A percentile compares a stretch with the other conserved stretches of the same genome.
These are phyloP conservation scores for Pinus albicaulis DNA, from an alignment of 75 land plant species.

Conservation along the genomic window DNA sequence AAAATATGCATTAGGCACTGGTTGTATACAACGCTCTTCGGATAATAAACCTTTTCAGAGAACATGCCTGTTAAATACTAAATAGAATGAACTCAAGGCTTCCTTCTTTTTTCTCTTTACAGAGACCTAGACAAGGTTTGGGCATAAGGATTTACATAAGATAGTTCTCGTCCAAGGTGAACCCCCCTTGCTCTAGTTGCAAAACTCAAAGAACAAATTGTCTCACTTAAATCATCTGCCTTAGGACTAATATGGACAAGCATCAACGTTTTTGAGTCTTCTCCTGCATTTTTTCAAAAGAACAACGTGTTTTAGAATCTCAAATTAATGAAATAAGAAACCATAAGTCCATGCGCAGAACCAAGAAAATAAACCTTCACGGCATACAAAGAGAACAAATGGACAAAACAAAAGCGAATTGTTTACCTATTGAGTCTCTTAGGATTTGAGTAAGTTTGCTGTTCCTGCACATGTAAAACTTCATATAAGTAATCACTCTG, in stretches of 20 bases:
- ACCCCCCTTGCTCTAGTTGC: slow-evolving; percentile 49
- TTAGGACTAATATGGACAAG: slow-evolving; percentile 65
- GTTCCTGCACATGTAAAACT: slow-evolving; percentile 38
- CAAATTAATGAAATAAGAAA: background rate
- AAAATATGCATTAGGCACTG: background rate
- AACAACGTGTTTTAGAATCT: background rate
- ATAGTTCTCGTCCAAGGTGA: slow-evolving; percentile 7
- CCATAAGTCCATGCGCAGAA: background rate
- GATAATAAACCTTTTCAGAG: background rate
- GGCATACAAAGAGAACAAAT: background rate
- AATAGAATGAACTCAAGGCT: background rate
- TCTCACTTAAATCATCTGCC: slow-evolving; percentile 51
- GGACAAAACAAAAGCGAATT: background rate
- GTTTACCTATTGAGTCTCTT: slow-evolving; percentile 55
- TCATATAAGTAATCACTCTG: background rate
- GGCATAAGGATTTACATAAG: background rate
- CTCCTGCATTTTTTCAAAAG: slow-evolving; percentile 23
- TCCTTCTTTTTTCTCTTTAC: background rate
- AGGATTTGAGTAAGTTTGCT: slow-evolving; percentile 77
- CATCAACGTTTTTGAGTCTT: slow-evolving; percentile 56
- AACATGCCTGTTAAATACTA: background rate
- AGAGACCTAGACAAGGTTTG: background rate
- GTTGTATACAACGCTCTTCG: background rate
- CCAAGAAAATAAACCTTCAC: background rate
- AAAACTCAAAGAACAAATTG: slow-evolving; percentile 52